Evolutionary conservation across 2,329 filamentous ascomycete genomes (phyloP).

Genomic region (Metarhizium guizhouense): DNA sequence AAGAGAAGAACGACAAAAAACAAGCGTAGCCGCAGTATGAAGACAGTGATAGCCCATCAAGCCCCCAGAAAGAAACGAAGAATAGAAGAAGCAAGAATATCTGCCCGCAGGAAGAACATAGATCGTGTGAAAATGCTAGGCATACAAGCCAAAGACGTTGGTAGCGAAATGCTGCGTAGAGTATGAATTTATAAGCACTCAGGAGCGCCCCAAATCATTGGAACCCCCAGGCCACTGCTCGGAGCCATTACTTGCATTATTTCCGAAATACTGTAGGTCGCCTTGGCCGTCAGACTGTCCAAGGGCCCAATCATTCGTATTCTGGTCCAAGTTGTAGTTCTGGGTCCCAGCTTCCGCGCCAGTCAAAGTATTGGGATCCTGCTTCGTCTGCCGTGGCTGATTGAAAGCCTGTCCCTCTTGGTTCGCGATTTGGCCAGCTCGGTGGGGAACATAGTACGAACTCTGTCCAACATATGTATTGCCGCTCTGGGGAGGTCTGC

Average conservation of each 20-base stretch:
- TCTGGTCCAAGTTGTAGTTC: neutral
- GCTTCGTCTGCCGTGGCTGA: constrained; percentile 11
- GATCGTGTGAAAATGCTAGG: neutral
- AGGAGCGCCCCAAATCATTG: neutral
- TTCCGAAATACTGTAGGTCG: constrained; percentile 1
- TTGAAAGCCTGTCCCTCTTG: constrained; percentile 11
- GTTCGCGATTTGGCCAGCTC: constrained; percentile 5
- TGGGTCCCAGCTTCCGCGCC: neutral
- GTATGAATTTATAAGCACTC: neutral
- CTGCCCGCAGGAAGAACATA: neutral
- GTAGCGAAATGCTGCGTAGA: neutral
- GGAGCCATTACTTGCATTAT: neutral
- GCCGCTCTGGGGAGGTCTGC: constrained; percentile 5
- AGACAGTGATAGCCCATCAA: no score
- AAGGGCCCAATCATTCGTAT: neutral
- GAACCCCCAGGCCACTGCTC: neutral
- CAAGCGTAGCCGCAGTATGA: no score
- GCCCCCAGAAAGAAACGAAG: neutral
- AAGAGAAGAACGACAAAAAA: no score
- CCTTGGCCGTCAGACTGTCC: neutral
- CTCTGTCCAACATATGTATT: constrained; percentile 3
- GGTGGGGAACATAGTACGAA: constrained; percentile 12
- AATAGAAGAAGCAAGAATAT: no score
- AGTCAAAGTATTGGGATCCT: constrained; percentile 7
- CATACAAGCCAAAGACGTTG: neutral